A percentile compares a stretch with the other conserved stretches of the same genome.
Evolutionary conservation across 495 filamentous ascomycete genomes (phyloP).

Genomic region (Letharia lupina): DNA sequence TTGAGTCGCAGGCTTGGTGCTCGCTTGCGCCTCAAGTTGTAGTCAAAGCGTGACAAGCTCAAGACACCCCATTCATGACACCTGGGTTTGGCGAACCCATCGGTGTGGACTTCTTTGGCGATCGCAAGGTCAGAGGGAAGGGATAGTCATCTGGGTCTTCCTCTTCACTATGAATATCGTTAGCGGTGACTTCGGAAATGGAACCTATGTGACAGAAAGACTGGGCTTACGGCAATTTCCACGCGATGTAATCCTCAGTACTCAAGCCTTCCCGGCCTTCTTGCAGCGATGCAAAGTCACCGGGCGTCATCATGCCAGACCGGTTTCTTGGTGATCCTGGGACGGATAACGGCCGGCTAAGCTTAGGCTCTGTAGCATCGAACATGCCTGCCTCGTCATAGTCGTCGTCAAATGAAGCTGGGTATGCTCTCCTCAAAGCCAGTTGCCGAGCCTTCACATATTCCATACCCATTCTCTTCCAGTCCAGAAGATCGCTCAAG

Average conservation of each 20-base stretch:
- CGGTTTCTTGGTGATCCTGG: slow-evolving; percentile 87
- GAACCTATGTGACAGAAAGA: background rate
- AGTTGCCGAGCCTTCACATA: slow-evolving; percentile 96
- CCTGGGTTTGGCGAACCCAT: slow-evolving; percentile 20
- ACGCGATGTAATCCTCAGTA: slow-evolving; percentile 96
- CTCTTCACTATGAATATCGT: slow-evolving; percentile 61
- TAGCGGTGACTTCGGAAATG: slow-evolving; percentile 13
- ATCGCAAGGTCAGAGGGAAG: slow-evolving; percentile 75
- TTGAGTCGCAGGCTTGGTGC: background rate
- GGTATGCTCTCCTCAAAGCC: slow-evolving; percentile 86
- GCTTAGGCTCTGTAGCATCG: slow-evolving; percentile 81
- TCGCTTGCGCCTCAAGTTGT: too few species aligned
- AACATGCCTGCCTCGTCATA: slow-evolving; percentile 79
- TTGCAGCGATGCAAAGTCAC: slow-evolving; percentile 92
- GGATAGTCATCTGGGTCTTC: slow-evolving; percentile 91
- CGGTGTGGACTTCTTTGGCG: slow-evolving; percentile 33
- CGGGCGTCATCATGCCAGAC: slow-evolving; percentile 97
- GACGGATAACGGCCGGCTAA: slow-evolving; percentile 85
- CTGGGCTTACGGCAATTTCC: slow-evolving; percentile 86
- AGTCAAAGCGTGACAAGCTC: background rate
- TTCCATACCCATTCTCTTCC: slow-evolving; percentile 99
- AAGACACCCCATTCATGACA: slow-evolving; percentile 22
- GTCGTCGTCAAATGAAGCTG: slow-evolving; percentile 65
- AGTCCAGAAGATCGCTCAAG: slow-evolving; percentile 88
- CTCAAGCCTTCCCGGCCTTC: slow-evolving; percentile 87